Evolutionary conservation across 2,329 filamentous ascomycete genomes (phyloP).

Genomic region (Fusarium sp.): DNA sequence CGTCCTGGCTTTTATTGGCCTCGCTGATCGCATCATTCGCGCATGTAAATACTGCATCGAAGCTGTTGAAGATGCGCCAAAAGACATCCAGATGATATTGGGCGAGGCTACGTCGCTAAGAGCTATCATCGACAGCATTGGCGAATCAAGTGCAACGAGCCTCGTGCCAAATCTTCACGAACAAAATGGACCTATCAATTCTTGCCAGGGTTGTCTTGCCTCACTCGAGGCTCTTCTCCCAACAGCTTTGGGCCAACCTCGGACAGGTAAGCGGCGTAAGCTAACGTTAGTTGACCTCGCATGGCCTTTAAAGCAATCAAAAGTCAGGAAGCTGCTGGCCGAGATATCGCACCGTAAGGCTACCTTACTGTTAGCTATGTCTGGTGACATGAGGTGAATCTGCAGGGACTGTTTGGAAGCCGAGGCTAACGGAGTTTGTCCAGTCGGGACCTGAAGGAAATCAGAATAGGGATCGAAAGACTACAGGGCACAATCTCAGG

Average conservation of each 20-base stretch:
- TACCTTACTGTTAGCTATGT: background rate
- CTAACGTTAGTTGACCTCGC: background rate
- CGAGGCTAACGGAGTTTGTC: accelerated
- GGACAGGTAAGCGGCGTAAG: background rate
- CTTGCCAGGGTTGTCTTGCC: background rate
- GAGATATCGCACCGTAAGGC: background rate
- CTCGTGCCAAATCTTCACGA: background rate
- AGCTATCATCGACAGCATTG: background rate
- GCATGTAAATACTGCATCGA: background rate
- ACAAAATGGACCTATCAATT: background rate
- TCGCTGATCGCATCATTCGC: background rate
- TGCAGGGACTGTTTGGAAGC: background rate
- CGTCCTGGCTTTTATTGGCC: background rate
- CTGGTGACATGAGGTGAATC: background rate
- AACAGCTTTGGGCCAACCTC: background rate
- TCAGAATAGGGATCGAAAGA: background rate
- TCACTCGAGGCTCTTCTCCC: background rate
- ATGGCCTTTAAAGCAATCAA: background rate
- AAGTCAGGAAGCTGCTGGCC: background rate
- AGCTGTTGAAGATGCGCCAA: background rate
- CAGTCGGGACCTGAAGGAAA: background rate
- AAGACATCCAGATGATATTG: background rate
- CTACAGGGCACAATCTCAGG: background rate
- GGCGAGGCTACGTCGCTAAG: background rate
- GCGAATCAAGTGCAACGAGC: accelerated